These are phyloP conservation scores for Zygosaccharomyces rouxii DNA, from an alignment of 805 yeast species.

Conservation along the genomic window DNA sequence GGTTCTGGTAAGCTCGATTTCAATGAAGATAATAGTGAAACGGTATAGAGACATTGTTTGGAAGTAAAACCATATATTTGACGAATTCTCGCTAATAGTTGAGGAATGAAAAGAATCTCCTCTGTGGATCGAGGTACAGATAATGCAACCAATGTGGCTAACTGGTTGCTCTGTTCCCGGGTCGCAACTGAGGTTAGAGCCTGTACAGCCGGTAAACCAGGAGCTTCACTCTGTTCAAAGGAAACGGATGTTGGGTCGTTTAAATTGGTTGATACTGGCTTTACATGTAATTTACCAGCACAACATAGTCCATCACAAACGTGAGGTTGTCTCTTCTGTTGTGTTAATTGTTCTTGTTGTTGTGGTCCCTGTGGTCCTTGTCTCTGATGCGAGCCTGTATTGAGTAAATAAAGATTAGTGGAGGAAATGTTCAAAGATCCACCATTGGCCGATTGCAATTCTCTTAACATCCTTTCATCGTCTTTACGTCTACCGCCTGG, in stretches of 20 bases:
- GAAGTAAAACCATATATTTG: conserved; percentile 69
- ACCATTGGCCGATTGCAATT: conserved; percentile 21
- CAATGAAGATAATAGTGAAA: conserved; percentile 63
- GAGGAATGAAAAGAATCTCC: conserved; percentile 71
- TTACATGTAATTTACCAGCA: conserved; percentile 19
- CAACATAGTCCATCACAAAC: conserved; percentile 17
- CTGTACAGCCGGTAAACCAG: conserved; percentile 67
- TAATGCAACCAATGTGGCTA: conserved; percentile 60
- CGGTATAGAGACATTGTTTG: conserved; percentile 64
- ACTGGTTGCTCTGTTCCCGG: conserved; percentile 43
- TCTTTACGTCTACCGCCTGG: conserved; percentile 12
- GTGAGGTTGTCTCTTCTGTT: conserved; percentile 4
- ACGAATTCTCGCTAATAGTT: conserved; percentile 63
- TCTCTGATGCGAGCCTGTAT: conserved; percentile 12
- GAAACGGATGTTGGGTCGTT: conserved; percentile 38
- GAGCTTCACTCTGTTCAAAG: conserved; percentile 66
- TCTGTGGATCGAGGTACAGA: conserved; percentile 75
- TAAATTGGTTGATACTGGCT: conserved; percentile 29
- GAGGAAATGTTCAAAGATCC: conserved; percentile 32
- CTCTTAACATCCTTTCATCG: conserved; percentile 23
- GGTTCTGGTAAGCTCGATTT: conserved; percentile 50
- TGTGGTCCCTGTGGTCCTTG: not conserved
- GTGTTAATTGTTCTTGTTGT: not conserved
- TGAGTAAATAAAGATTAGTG: conserved; percentile 34
- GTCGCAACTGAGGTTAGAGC: conserved; percentile 56